These are phyloP conservation scores for Caryopteris hybrid DNA, from an alignment of 305 asterid genomes.

Conservation along the genomic window DNA sequence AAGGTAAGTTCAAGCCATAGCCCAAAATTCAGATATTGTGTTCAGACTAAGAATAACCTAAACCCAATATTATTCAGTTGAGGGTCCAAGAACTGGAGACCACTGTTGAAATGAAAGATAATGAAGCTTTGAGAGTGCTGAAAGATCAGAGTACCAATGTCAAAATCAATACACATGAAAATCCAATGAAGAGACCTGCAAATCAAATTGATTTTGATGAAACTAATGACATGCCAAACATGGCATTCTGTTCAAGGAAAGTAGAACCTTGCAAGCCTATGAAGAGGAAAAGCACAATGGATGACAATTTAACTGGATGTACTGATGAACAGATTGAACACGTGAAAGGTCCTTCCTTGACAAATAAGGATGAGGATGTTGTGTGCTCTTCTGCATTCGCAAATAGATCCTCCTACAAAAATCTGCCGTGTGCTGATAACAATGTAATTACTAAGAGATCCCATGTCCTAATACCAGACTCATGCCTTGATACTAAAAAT, in stretches of 20 bases:
- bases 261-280: slow-evolving; percentile 26
- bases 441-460: slow-evolving; percentile 16
- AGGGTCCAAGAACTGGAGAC: slow-evolving; percentile 68
- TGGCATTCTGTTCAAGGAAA: slow-evolving; percentile 23
- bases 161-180: slow-evolving; percentile 22
- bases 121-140: slow-evolving; percentile 57
- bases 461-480: slow-evolving; percentile 23
- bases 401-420: slow-evolving; percentile 16
- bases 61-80: slow-evolving; percentile 38
- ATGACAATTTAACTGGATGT: slow-evolving; percentile 11
- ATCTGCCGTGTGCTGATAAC: slow-evolving; percentile 13
- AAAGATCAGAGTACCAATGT: slow-evolving; percentile 32
- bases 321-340: slow-evolving; percentile 23
- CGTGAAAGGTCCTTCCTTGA: slow-evolving; percentile 21
- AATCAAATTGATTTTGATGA: slow-evolving; percentile 26
- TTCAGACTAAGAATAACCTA: slow-evolving; percentile 8
- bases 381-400: slow-evolving; percentile 21
- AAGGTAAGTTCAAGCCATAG: slow-evolving; percentile 41
- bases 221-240: slow-evolving; percentile 16
- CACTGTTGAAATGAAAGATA: slow-evolving; percentile 58
- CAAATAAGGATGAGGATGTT: slow-evolving; percentile 22
- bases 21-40: slow-evolving; percentile 7
- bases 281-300: slow-evolving; percentile 17
- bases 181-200: slow-evolving; percentile 31
- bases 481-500: slow-evolving; percentile 28